These are phyloP conservation scores for Diplodia sapinea DNA, from an alignment of 2,329 filamentous ascomycete species.

Conservation along the genomic window DNA sequence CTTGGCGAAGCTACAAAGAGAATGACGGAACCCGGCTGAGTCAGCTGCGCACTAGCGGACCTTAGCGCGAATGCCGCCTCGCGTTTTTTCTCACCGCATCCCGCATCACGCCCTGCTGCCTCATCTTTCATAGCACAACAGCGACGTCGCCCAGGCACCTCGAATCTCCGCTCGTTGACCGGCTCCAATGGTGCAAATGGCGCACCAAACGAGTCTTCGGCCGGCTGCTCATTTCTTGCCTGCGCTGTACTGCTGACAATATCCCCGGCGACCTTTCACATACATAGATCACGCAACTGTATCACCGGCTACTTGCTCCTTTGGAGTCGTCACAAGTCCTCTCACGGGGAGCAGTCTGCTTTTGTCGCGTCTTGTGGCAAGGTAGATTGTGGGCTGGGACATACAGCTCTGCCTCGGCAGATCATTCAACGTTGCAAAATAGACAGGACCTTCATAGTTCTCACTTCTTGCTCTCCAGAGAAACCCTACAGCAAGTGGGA, in stretches of 20 bases:
- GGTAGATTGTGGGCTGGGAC: slow-evolving; percentile 49
- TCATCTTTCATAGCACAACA: neutral
- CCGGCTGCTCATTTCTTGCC: neutral
- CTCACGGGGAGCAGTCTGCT: slow-evolving; percentile 52
- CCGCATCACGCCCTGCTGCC: slow-evolving; percentile 31
- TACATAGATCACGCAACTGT: slow-evolving; percentile 24
- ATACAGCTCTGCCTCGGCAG: slow-evolving; percentile 44
- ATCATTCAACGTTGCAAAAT: slow-evolving; percentile 55
- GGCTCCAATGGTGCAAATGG: slow-evolving; percentile 3
- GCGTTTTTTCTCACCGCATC: slow-evolving; percentile 12
- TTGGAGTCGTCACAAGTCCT: slow-evolving; percentile 51
- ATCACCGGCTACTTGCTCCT: slow-evolving; percentile 55
- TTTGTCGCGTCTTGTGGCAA: slow-evolving; percentile 56
- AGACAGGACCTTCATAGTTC: slow-evolving; percentile 62
- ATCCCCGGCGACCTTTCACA: neutral
- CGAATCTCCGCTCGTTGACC: neutral
- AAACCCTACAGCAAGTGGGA: slow-evolving; percentile 55
- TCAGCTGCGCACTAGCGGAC: slow-evolving; percentile 4
- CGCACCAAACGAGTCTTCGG: neutral
- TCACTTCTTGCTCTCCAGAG: slow-evolving; percentile 56
- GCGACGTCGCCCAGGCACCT: neutral
- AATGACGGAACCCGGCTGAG: slow-evolving; percentile 24
- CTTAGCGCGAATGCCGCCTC: neutral
- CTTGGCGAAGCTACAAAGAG: slow-evolving; percentile 23
- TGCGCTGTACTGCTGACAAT: neutral